These are phyloP conservation scores for Triticum timopheevii DNA, from an alignment of 176 grass and related monocot species.

Conservation along the genomic window DNA sequence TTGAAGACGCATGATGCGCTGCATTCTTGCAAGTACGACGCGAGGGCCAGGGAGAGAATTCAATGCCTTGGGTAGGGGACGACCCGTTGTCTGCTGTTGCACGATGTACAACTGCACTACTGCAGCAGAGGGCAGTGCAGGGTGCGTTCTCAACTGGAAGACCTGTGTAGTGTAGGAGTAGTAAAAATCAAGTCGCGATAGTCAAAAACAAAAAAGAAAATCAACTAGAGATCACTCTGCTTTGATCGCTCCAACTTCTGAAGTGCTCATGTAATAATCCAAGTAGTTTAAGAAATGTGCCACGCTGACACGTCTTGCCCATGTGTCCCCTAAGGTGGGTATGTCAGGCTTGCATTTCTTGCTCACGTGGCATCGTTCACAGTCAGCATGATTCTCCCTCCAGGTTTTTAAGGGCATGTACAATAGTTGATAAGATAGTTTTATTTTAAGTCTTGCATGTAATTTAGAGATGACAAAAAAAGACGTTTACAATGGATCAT, in stretches of 20 bases:
- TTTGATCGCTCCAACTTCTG: no score
- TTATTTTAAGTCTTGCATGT: no score
- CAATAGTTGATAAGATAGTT: no score
- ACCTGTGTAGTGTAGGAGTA: background rate
- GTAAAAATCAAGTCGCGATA: background rate
- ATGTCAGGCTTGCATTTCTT: no score
- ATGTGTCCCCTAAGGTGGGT: background rate
- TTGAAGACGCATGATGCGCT: conserved; percentile 35
- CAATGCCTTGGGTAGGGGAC: conserved; percentile 46
- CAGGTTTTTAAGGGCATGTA: no score
- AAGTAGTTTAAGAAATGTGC: background rate
- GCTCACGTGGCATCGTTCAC: no score
- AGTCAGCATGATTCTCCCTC: no score
- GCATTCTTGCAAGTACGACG: conserved; percentile 44
- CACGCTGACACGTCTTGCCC: background rate
- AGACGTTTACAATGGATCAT: no score
- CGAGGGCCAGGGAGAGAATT: background rate
- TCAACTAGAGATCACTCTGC: no score
- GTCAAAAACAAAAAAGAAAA: no score
- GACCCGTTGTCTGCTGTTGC: conserved; percentile 36
- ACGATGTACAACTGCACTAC: background rate
- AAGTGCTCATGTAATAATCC: no score
- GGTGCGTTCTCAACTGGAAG: background rate
- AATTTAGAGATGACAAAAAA: no score
- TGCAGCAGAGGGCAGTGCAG: background rate